These are phyloP conservation scores for Penicillium sp. DNA, from an alignment of 2,329 filamentous ascomycete genomes.

Conservation along the genomic window DNA sequence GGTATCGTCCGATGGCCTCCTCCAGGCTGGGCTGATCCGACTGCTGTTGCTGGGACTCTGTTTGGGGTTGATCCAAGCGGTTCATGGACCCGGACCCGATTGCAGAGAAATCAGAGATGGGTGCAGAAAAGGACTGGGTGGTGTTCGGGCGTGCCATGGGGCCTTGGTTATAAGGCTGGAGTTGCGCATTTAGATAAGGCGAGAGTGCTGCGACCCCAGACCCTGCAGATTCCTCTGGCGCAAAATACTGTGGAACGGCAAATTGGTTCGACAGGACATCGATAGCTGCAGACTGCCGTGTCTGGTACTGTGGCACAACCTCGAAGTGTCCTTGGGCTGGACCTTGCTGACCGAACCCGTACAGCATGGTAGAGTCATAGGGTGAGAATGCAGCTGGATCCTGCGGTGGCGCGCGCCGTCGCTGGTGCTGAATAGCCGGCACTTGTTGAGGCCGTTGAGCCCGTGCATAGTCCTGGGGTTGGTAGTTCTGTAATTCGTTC, in stretches of 20 bases:
- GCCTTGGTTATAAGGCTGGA: constrained; percentile 53
- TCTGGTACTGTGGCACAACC: constrained; percentile 62
- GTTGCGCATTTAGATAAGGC: constrained; percentile 58
- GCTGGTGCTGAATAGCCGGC: constrained; percentile 22
- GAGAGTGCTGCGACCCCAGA: constrained; percentile 50
- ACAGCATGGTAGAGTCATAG: constrained; percentile 63
- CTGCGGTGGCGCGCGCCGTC: constrained; percentile 44
- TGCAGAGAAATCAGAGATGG: constrained; percentile 44
- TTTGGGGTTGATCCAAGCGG: constrained; percentile 24
- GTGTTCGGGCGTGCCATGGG: constrained; percentile 46
- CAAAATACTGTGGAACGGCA: constrained; percentile 66
- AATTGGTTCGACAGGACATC: constrained; percentile 65
- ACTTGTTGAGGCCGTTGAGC: constrained; percentile 32
- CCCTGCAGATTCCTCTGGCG: constrained; percentile 55
- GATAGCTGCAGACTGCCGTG: constrained; percentile 66
- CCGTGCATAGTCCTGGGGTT: constrained; percentile 52
- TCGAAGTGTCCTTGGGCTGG: constrained; percentile 61
- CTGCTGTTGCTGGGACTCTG: constrained; percentile 18
- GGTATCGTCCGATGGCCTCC: constrained; percentile 59
- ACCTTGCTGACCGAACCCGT: constrained; percentile 61
- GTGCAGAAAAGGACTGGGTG: constrained; percentile 44
- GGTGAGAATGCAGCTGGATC: neutral
- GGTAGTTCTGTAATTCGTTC: constrained; percentile 53
- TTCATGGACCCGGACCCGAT: constrained; percentile 29
- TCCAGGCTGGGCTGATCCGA: constrained; percentile 42